Percentiles rank a stretch among this genome's conserved stretches.
phyloP scores from a whole-genome alignment of 2,329 filamentous ascomycete species.

The Geosmithia putterillii region DNA sequence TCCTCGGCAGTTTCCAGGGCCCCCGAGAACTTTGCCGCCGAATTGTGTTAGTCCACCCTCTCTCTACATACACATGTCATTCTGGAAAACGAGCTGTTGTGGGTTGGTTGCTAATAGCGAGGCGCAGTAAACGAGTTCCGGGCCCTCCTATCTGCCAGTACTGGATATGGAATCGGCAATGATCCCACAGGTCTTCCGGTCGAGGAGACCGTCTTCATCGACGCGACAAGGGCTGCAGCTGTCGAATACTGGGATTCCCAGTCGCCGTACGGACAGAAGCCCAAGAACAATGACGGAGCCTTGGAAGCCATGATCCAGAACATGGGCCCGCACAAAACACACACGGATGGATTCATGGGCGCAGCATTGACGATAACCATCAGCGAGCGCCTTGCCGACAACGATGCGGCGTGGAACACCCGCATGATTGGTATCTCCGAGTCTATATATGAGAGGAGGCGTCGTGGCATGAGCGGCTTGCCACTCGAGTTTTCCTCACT shows the following conservation, averaged over 20 bases:
- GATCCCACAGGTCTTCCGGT: background rate
- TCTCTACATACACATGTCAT: background rate
- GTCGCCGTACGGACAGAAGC: background rate
- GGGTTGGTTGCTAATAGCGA: too few relatives aligned
- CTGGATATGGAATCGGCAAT: too few relatives aligned
- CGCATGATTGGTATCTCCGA: conserved; percentile 2
- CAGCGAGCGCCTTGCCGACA: conserved; percentile 1
- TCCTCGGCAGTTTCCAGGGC: background rate
- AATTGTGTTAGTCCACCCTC: background rate
- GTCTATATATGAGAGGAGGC: background rate
- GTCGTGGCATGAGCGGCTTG: background rate
- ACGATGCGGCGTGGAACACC: conserved; percentile 3
- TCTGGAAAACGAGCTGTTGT: too few relatives aligned
- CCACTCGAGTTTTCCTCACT: background rate
- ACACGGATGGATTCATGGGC: conserved; percentile 2
- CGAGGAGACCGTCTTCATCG: conserved; percentile 3
- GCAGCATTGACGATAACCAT: conserved; percentile 3
- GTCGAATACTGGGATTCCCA: conserved; percentile 2
- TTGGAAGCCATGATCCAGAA: background rate
- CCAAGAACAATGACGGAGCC: background rate
- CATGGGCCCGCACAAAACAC: background rate
- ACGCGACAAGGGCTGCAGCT: conserved; percentile 3
- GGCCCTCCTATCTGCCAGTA: too few relatives aligned
- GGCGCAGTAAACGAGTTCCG: too few relatives aligned
- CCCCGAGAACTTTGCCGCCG: background rate